A percentile compares a stretch with the other conserved stretches of the same genome.
Evolutionary conservation across 805 yeast species (phyloP).

Genomic region (Starmerella khaoyaiensis): DNA sequence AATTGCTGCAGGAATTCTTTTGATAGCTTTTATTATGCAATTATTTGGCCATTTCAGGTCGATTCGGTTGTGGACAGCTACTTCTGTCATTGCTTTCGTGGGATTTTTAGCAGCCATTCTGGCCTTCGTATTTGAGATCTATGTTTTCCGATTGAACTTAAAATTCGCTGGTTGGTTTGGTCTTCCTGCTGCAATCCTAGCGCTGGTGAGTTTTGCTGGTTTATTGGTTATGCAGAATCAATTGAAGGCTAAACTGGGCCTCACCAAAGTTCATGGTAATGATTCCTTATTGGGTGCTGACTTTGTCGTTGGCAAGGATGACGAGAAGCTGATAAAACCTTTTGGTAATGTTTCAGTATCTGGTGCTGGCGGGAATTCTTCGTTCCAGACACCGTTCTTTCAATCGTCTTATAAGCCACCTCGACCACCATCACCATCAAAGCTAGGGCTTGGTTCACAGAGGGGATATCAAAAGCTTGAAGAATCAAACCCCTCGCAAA

Average conservation of each 20-base stretch:
- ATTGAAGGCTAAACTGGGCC: constrained; percentile 30
- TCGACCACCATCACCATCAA: too few relatives aligned
- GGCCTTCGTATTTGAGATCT: constrained; percentile 68
- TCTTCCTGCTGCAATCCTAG: constrained; percentile 50
- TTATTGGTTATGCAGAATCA: constrained; percentile 64
- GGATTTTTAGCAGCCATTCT: constrained; percentile 47
- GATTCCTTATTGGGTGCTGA: constrained; percentile 4
- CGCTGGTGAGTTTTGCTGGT: constrained; percentile 50
- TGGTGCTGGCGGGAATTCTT: too few relatives aligned
- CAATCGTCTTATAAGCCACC: too few relatives aligned
- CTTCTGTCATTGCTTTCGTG: constrained; percentile 46
- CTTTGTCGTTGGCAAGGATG: constrained; percentile 15
- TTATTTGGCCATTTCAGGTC: constrained; percentile 32
- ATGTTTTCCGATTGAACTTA: constrained; percentile 62
- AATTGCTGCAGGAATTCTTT: constrained; percentile 44
- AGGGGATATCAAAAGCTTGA: constrained; percentile 4
- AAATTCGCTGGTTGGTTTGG: constrained; percentile 81
- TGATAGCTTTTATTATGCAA: constrained; percentile 34
- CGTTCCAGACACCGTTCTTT: too few relatives aligned
- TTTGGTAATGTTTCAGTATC: constrained; percentile 3
- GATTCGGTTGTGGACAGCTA: constrained; percentile 36
- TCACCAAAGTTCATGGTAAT: constrained; percentile 8
- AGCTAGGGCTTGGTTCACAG: too few relatives aligned
- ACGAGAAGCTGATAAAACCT: constrained; percentile 16
- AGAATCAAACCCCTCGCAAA: too few relatives aligned